A percentile compares a stretch with the other conserved stretches of the same genome.
Evolutionary conservation across 2,329 filamentous ascomycete species (phyloP).

Genomic region (Xylariaceae sp.): DNA sequence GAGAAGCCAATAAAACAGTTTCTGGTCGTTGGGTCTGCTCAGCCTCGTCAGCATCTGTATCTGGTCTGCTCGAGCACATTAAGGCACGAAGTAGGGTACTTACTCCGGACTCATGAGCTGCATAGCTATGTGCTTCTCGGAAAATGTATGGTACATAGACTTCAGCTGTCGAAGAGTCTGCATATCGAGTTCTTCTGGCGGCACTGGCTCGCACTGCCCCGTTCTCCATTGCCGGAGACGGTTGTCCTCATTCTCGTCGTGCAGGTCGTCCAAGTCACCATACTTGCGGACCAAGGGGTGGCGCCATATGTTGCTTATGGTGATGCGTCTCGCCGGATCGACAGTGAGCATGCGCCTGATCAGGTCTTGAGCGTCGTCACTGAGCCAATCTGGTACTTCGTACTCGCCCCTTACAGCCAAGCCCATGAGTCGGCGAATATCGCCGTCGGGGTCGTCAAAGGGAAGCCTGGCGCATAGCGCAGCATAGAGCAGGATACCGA

Average conservation of each 20-base stretch:
- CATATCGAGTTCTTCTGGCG: conserved; percentile 62
- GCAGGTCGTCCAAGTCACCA: conserved; percentile 62
- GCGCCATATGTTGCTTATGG: conserved; percentile 72
- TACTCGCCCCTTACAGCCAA: conserved; percentile 54
- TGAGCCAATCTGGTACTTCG: conserved; percentile 55
- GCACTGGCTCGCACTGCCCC: conserved; percentile 49
- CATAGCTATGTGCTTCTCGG: conserved; percentile 61
- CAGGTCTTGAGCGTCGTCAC: conserved; percentile 64
- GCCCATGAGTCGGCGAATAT: conserved; percentile 54
- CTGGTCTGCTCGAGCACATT: too few species aligned
- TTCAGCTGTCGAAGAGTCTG: conserved; percentile 80
- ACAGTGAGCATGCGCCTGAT: conserved; percentile 72
- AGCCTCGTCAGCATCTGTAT: conserved; percentile 16
- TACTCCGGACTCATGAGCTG: conserved; percentile 61
- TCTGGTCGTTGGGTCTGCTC: conserved; percentile 76
- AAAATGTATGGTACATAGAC: conserved; percentile 84
- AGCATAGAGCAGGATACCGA: conserved; percentile 83
- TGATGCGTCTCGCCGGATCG: conserved; percentile 71
- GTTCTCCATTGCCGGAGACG: conserved; percentile 47
- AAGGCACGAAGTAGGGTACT: too few species aligned
- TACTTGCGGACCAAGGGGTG: conserved; percentile 85
- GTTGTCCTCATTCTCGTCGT: conserved; percentile 46
- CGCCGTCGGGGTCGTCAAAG: conserved; percentile 56
- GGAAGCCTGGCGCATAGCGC: conserved; percentile 78
- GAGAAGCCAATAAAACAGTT: conserved; percentile 84